Percentiles rank a stretch among this genome's conserved stretches.
Conservation (phyloP, 768 basidiomycete species). For the Termitomyces sp. region DNA sequence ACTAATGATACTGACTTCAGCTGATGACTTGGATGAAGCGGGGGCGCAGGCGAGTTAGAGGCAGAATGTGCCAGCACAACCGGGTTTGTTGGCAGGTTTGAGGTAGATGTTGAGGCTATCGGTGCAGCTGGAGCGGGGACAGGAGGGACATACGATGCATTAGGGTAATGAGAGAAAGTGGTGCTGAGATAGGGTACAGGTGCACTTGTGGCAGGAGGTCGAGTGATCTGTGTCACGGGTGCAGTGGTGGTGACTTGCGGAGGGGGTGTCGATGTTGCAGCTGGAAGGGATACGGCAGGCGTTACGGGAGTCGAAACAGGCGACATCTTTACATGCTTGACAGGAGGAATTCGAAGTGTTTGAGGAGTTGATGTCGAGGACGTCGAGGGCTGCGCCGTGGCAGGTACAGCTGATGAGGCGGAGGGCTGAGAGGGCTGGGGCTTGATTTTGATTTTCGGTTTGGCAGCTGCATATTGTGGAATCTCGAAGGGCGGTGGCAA, state of each 20-base stretch:
- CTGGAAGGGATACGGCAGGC: conserved; percentile 17
- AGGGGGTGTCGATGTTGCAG: conserved; percentile 20
- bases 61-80: conserved; percentile 23
- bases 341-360: conserved; percentile 35
- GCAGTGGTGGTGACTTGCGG: conserved; percentile 18
- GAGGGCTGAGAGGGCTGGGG: conserved; percentile 38
- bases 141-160: conserved; percentile 45
- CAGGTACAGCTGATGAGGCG: conserved; percentile 13
- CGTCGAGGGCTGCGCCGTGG: conserved; percentile 10
- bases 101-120: conserved; percentile 17
- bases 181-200: conserved; percentile 30
- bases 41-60: conserved; percentile 36
- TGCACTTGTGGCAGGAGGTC: conserved; percentile 25
- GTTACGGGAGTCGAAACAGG: conserved; percentile 17
- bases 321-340: conserved; percentile 11
- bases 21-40: conserved; percentile 36
- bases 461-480: conserved; percentile 51
- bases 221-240: conserved; percentile 13
- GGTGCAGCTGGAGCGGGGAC: conserved; percentile 19
- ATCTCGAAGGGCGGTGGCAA: conserved; percentile 66
- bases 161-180: conserved; percentile 49
- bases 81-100: conserved; percentile 20
- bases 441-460: conserved; percentile 70
- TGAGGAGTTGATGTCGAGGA: conserved; percentile 20
- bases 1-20: conserved; percentile 50